A percentile compares a stretch with the other conserved stretches of the same genome.
These are phyloP conservation scores for Leishmania lainsoni DNA, from an alignment of 208 protist species.

Conservation along the genomic window DNA sequence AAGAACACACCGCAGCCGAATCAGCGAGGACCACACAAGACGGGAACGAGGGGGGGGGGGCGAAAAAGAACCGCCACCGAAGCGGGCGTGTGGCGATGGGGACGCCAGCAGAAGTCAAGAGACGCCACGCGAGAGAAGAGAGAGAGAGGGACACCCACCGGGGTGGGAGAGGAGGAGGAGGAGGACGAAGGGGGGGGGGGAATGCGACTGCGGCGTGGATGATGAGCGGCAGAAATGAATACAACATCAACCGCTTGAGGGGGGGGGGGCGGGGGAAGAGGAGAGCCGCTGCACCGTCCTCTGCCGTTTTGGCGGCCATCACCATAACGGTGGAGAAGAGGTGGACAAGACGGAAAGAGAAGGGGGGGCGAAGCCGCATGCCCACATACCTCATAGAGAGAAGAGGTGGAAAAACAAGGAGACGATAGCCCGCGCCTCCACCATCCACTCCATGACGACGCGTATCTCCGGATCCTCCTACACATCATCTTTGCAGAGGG, in stretches of 20 bases:
- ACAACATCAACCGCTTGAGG: neutral
- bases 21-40: no score
- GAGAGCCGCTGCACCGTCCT: neutral
- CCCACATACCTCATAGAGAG: neutral
- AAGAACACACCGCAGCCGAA: no score
- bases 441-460: neutral
- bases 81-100: no score
- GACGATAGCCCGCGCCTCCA: neutral
- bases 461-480: neutral
- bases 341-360: neutral
- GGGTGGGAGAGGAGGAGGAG: no score
- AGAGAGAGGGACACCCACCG: no score
- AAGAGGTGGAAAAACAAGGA: neutral
- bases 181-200: neutral
- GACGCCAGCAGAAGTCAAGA: neutral
- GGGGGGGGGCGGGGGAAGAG: neutral
- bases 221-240: neutral
- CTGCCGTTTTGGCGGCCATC: neutral
- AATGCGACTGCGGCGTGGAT: neutral
- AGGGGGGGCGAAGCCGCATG: neutral
- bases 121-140: neutral
- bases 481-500: constrained; percentile 11
- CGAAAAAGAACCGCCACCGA: no score
- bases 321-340: constrained; percentile 1
- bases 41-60: no score